Percentiles rank a stretch among this genome's conserved stretches.
Conservation (phyloP, 1,139 yeast species). For the Candida tetrigidarum region DNA sequence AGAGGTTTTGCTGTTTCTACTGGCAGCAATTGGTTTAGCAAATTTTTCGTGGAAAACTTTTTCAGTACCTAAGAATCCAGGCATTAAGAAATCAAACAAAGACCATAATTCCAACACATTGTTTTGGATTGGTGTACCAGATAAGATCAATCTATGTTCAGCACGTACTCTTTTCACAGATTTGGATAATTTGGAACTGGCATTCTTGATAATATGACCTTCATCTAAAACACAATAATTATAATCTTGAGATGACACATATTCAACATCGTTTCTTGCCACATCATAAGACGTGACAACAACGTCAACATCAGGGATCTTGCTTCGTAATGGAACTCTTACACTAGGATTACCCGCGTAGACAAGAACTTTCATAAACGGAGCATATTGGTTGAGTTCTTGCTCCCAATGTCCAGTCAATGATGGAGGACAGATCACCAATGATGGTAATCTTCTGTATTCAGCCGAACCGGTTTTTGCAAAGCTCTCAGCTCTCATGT, state of each 20-base stretch:
- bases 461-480: conserved; percentile 66
- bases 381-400: conserved; percentile 89
- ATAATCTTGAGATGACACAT: conserved; percentile 64
- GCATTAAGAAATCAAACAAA: conserved; percentile 96
- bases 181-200: conserved; percentile 84
- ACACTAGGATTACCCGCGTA: conserved; percentile 93
- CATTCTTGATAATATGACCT: conserved; percentile 96
- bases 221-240: conserved; percentile 97
- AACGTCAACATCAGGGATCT: conserved; percentile 68
- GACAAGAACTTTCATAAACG: conserved; percentile 79
- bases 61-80: conserved; percentile 96
- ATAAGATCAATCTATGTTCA: conserved; percentile 85
- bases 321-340: conserved; percentile 59
- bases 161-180: conserved; percentile 84
- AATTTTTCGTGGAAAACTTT: conserved; percentile 93
- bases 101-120: conserved; percentile 98
- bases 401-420: conserved; percentile 99
- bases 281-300: conserved; percentile 97
- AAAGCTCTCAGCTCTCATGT: conserved; percentile 74
- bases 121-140: conserved; percentile 98
- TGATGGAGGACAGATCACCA: conserved; percentile 95
- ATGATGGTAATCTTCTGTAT: conserved; percentile 75
- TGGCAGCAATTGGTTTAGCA: conserved; percentile 96
- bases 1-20: conserved; percentile 87
- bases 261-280: conserved; percentile 85